These are phyloP conservation scores for Phaseolus coccineus DNA, from an alignment of 331 rosid species.

Conservation along the genomic window DNA sequence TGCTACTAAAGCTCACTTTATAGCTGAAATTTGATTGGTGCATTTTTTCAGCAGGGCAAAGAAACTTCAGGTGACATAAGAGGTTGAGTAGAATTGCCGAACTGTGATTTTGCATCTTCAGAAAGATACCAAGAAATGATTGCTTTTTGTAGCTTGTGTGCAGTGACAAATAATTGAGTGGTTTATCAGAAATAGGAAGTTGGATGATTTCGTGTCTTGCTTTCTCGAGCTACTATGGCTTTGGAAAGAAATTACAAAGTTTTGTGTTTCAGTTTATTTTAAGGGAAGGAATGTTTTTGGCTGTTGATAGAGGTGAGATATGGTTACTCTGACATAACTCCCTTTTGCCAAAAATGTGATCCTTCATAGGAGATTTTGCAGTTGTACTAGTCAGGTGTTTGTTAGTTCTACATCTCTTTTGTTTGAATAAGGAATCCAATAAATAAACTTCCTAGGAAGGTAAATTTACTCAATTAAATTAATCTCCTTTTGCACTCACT, in stretches of 20 bases:
- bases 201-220: constrained; percentile 46
- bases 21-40: constrained; percentile 61
- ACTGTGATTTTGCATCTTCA: constrained; percentile 52
- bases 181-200: constrained; percentile 54
- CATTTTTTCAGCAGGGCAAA: constrained; percentile 52
- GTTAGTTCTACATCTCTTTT: constrained; percentile 37
- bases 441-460: constrained; percentile 29
- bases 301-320: constrained; percentile 43
- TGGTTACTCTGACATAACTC: constrained; percentile 33
- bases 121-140: constrained; percentile 54
- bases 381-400: constrained; percentile 38
- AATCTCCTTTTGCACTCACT: constrained; percentile 12
- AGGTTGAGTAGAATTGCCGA: constrained; percentile 59
- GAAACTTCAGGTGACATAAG: constrained; percentile 47
- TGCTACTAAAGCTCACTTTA: constrained; percentile 53
- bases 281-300: constrained; percentile 45
- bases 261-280: constrained; percentile 42
- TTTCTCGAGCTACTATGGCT: constrained; percentile 51
- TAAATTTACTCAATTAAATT: constrained; percentile 38
- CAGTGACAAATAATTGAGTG: constrained; percentile 66
- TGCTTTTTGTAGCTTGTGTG: constrained; percentile 65
- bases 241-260: constrained; percentile 35
- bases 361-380: constrained; percentile 43
- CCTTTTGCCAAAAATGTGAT: constrained; percentile 37
- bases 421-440: constrained; percentile 50